Evolutionary conservation across 1,284 basidiomycete species (phyloP).

Genomic region (Ustilago vetiveriae): DNA sequence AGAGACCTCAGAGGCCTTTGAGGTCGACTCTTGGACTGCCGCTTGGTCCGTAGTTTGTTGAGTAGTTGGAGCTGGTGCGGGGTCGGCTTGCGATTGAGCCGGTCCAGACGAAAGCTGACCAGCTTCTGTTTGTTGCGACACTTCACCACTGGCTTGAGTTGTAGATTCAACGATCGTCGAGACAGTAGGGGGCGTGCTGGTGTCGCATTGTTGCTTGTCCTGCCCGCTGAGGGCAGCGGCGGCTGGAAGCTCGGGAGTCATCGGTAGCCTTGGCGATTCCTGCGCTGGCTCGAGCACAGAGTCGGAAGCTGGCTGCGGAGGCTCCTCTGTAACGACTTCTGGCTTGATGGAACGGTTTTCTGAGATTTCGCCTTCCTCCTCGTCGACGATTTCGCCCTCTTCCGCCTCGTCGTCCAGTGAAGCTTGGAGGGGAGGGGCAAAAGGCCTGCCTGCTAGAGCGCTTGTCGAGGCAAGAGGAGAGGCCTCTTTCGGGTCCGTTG

Average conservation of each 20-base stretch:
- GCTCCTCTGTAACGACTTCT: background rate
- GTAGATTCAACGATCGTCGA: no score
- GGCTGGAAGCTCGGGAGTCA: slow-evolving; percentile 12
- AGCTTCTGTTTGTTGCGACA: background rate
- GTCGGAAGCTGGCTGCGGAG: slow-evolving; percentile 1
- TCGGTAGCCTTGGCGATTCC: slow-evolving; percentile 14
- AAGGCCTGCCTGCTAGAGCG: slow-evolving; percentile 1
- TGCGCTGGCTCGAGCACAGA: slow-evolving; percentile 3
- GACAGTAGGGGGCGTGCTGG: no score
- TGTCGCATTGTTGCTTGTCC: background rate
- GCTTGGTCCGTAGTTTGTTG: slow-evolving; percentile 2
- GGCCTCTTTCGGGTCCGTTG: slow-evolving; percentile 4
- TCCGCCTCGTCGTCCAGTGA: slow-evolving; percentile 40
- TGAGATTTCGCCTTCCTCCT: slow-evolving; percentile 43
- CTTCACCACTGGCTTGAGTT: background rate
- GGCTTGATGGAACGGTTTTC: slow-evolving; percentile 14
- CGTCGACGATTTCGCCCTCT: slow-evolving; percentile 45
- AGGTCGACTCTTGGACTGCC: slow-evolving; percentile 1
- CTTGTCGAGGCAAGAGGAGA: slow-evolving; percentile 1
- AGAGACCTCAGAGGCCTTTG: background rate
- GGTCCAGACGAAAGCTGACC: background rate
- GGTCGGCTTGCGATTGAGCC: background rate
- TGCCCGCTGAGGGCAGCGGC: background rate
- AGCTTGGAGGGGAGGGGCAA: slow-evolving; percentile 7
- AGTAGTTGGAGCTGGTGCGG: background rate